Base-by-base conservation (phyloP, 352 stramenopile species). In the Phytophthora nicotianae region DNA sequence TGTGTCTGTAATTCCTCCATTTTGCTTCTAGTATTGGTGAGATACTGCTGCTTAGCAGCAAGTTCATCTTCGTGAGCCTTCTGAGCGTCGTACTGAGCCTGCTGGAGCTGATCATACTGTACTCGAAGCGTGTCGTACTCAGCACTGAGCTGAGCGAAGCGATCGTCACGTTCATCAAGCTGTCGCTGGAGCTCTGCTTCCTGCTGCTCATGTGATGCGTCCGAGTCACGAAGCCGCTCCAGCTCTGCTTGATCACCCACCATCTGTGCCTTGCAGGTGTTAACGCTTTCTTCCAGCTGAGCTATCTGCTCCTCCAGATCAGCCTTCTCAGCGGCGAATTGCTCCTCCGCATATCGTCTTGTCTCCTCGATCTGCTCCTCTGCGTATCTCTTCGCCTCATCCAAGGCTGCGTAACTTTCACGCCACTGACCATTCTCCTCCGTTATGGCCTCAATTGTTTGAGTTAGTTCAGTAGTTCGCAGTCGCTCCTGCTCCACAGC, bases 401-500 rank as follows among this genome's bases (percentile, higher is more conserved):
- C 80, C 0, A 91, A 65, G 1, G 75, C 69, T 23, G 84, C 76
- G 42, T 88, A 91, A n/a, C 74, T 86, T 4, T 64, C 63, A 16
- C 80, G 72, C 75, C 78, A 89, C 38, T 86, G 78, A 21, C 79
- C 59, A 21, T 88, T 87, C 50, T 89, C 78, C 21, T 86, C 74
- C 6, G 70, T 74, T 27, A 81, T 86, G 9, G 67, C 68, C 8
- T 78, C 72, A 38, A 86, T 62, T 0, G 72, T 55, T 17, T 85
- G 65, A 14, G 62, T 50, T n/a, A 88, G 45, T 61, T 88, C 79
- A 9, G 59, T 56, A 4, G 75, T 71, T 13, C 56, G 70, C 8
- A 80, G 37, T 42, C 76, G 81, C 53, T 93, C 81, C 26, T 89
- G 82, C 65, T 90, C 82, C 27, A 90, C 83, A 2, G 75, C 71